A percentile compares a stretch with the other conserved stretches of the same genome.
Conservation (phyloP, 177 flowering plant species). For the Vitis hybrid region DNA sequence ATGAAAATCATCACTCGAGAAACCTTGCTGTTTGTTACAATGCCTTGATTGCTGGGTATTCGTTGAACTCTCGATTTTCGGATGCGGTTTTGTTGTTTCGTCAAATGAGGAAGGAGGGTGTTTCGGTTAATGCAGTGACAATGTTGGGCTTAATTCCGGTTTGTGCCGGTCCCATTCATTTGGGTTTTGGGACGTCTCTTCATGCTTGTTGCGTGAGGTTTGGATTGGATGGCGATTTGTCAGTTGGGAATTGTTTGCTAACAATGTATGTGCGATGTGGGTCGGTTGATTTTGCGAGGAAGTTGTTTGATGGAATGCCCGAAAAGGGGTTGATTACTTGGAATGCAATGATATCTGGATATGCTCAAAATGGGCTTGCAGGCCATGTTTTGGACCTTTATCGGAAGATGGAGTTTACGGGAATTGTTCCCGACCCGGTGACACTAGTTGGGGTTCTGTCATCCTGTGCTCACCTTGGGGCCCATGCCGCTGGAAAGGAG, state of each 20-base stretch:
- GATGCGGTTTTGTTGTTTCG: slow-evolving; percentile 54
- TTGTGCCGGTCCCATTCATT: slow-evolving; percentile 36
- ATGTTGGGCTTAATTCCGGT: slow-evolving; percentile 76
- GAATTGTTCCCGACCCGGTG: slow-evolving; percentile 65
- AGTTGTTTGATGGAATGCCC: slow-evolving; percentile 61
- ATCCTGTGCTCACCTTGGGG: slow-evolving; percentile 83
- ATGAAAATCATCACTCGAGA: slow-evolving; percentile 40
- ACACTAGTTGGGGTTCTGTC: slow-evolving; percentile 75
- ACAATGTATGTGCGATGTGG: slow-evolving; percentile 83
- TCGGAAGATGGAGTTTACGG: slow-evolving; percentile 54
- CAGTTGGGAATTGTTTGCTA: slow-evolving; percentile 69
- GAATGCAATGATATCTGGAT: slow-evolving; percentile 94
- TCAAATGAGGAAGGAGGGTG: slow-evolving; percentile 48
- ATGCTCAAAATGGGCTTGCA: slow-evolving; percentile 80
- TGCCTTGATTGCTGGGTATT: slow-evolving; percentile 74
- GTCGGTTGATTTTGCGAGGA: slow-evolving; percentile 43
- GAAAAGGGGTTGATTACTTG: slow-evolving; percentile 72
- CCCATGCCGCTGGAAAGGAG: slow-evolving; percentile 49
- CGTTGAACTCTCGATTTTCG: slow-evolving; percentile 26
- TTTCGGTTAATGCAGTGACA: slow-evolving; percentile 49
- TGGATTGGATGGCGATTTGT: slow-evolving; percentile 47
- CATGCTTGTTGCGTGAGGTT: slow-evolving; percentile 59
- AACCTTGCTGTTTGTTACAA: slow-evolving; percentile 64
- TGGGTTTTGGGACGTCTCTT: slow-evolving; percentile 52
- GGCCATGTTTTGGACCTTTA: slow-evolving; percentile 64